Base-by-base conservation (phyloP, 1,139 yeast genomes). In the Groenewaldozyma sp. region DNA sequence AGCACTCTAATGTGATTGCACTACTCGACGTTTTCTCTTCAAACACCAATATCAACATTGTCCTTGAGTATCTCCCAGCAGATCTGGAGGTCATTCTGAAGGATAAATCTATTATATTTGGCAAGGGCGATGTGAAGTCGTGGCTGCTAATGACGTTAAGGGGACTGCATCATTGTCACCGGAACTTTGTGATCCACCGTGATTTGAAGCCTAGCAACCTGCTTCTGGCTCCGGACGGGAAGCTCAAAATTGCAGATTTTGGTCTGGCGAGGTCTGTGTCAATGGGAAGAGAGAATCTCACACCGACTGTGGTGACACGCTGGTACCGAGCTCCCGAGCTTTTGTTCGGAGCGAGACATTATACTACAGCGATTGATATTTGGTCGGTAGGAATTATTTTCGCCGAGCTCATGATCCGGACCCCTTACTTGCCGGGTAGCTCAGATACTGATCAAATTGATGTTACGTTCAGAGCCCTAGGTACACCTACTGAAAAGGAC, bases 291-390 rank as follows among this genome's bases (percentile, higher is more conserved):
- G 82, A 76, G 44, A 59, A 60, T 26, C 66, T 91, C 57, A 83
- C 97, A 0, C 82, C 94, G 1, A 88, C 88, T 48, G 98, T 91
- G 7, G 99, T 91, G 2, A 91, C 99, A 2, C 67, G 97, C 45
- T 91, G 98, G 98, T 91, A 91, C 62, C 67, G 97, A 41, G 94
- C 97, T 0, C 98, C 98, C 0, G 98, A 91, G 54, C 66, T 91
- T 37, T 63, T 91, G 31, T 80, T 88, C 56, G 95, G 95, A 0
- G 88, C 96, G 1, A 73, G 77, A 40, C 94, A 86, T 56, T 91
- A 91, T 54, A 82, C 95, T 0, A 78, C 75, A 1, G 95, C 94
- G 0, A 75, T 91, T 2, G 98, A 91, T 60, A 68, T 86, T 2
- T 91, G 98, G 98, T 83, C 95, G 0, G 78, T 87, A 16, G 98